Evolutionary conservation across 2,329 filamentous ascomycete genomes (phyloP).

Genomic region (Cordyceps fumosorosea): DNA sequence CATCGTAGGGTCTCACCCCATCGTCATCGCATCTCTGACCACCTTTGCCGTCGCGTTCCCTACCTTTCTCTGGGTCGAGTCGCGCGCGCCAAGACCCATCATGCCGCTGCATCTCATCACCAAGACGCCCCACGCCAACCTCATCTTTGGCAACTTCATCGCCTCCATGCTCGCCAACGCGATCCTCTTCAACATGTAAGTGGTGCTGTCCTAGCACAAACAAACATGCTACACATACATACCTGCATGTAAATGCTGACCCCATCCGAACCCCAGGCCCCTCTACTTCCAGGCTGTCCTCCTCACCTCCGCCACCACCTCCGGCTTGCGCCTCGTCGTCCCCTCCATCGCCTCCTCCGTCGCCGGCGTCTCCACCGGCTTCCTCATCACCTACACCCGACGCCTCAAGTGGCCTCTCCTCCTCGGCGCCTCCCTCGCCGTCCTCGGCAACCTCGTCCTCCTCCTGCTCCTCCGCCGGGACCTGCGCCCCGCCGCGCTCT

Average conservation of each 20-base stretch:
- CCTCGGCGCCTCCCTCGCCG: slow-evolving; percentile 39
- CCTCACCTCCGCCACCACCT: slow-evolving; percentile 60
- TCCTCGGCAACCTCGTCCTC: slow-evolving; percentile 41
- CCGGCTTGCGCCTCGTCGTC: slow-evolving; percentile 64
- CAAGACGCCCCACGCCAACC: slow-evolving; percentile 45
- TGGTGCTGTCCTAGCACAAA: slow-evolving; percentile 15
- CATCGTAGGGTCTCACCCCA: slow-evolving; percentile 48
- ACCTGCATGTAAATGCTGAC: not conserved
- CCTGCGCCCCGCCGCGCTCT: slow-evolving; percentile 41
- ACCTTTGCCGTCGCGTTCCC: slow-evolving; percentile 43
- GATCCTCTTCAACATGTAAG: slow-evolving; percentile 52
- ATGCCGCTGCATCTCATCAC: slow-evolving; percentile 52
- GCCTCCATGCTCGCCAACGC: slow-evolving; percentile 47
- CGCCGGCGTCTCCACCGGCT: slow-evolving; percentile 51
- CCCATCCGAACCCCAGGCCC: slow-evolving; percentile 38
- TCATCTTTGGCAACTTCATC: slow-evolving; percentile 51
- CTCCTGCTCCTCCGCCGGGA: slow-evolving; percentile 45
- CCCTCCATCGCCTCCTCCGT: slow-evolving; percentile 51
- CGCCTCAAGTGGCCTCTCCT: slow-evolving; percentile 54
- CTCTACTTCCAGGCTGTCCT: slow-evolving; percentile 73
- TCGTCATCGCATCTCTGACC: slow-evolving; percentile 46
- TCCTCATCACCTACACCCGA: slow-evolving; percentile 54
- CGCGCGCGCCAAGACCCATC: slow-evolving; percentile 45
- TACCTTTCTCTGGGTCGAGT: slow-evolving; percentile 47
- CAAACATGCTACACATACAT: not conserved